Evolutionary conservation across 2,329 filamentous ascomycete genomes (phyloP).

Genomic region (Alternaria dauci): DNA sequence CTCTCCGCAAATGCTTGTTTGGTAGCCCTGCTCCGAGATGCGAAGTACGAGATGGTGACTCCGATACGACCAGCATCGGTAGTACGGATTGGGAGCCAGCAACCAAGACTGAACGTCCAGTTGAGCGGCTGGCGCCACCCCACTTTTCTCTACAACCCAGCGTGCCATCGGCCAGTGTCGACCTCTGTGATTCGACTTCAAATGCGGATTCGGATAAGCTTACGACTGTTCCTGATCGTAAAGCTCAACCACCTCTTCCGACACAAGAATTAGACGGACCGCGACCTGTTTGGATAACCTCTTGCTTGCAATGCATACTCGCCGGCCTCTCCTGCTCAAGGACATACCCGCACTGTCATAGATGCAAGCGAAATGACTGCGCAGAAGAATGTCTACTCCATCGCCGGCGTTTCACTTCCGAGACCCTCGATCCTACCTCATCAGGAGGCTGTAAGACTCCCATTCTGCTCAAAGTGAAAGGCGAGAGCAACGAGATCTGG

Average conservation of each 20-base stretch:
- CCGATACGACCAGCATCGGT: slow-evolving; percentile 16
- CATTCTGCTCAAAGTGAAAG: slow-evolving; percentile 29
- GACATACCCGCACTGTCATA: slow-evolving; percentile 36
- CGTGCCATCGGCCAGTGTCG: background rate
- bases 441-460: slow-evolving; percentile 10
- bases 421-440: slow-evolving; percentile 9
- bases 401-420: slow-evolving; percentile 27
- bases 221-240: background rate
- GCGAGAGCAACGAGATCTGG: slow-evolving; percentile 23
- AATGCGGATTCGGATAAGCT: background rate
- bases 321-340: slow-evolving; percentile 39
- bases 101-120: background rate
- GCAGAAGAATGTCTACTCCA: slow-evolving; percentile 33
- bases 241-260: background rate
- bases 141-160: background rate
- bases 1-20: background rate
- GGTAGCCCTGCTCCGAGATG: background rate
- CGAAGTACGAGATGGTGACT: slow-evolving; percentile 9
- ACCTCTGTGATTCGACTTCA: background rate
- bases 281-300: slow-evolving; percentile 34
- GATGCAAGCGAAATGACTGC: slow-evolving; percentile 33
- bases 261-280: slow-evolving; percentile 8
- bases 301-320: slow-evolving; percentile 44
- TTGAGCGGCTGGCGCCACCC: background rate
- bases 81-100: slow-evolving; percentile 5